phyloP scores from a whole-genome alignment of 2,329 filamentous ascomycete species.

The Fusarium newnesense region DNA sequence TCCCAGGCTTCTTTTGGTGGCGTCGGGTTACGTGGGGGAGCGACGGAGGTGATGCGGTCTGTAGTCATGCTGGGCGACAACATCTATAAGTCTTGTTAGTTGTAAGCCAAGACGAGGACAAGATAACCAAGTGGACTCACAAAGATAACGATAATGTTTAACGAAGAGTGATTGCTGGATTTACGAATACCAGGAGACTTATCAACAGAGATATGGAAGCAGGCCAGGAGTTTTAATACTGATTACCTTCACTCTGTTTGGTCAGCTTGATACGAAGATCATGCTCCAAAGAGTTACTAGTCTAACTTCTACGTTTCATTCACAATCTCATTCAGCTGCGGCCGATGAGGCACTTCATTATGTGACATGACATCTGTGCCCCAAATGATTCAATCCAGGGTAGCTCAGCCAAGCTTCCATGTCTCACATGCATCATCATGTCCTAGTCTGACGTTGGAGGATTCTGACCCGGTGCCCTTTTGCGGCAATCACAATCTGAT shows the following conservation, averaged over 20 bases:
- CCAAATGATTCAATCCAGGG: neutral
- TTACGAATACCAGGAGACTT: neutral
- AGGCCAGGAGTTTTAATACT: neutral
- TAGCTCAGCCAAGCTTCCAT: neutral
- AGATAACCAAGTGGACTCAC: neutral
- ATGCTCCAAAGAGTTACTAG: neutral
- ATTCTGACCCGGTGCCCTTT: neutral
- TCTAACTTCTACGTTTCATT: neutral
- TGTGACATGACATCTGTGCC: neutral
- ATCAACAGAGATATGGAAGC: neutral
- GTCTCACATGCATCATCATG: neutral
- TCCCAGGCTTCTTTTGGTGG: slow-evolving; percentile 19
- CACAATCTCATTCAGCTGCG: neutral
- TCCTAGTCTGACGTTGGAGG: neutral
- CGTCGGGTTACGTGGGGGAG: slow-evolving; percentile 21
- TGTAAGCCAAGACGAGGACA: neutral
- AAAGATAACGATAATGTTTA: neutral
- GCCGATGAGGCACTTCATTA: neutral
- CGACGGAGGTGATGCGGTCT: neutral
- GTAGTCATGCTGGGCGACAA: neutral
- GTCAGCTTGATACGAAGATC: neutral
- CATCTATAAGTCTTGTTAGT: neutral
- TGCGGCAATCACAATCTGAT: accelerated
- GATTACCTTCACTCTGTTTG: neutral
- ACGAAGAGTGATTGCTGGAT: neutral